Percentiles rank a stretch among this genome's conserved stretches.
Conservation (phyloP, 495 filamentous ascomycete species). For the Penicillium samsonianum region DNA sequence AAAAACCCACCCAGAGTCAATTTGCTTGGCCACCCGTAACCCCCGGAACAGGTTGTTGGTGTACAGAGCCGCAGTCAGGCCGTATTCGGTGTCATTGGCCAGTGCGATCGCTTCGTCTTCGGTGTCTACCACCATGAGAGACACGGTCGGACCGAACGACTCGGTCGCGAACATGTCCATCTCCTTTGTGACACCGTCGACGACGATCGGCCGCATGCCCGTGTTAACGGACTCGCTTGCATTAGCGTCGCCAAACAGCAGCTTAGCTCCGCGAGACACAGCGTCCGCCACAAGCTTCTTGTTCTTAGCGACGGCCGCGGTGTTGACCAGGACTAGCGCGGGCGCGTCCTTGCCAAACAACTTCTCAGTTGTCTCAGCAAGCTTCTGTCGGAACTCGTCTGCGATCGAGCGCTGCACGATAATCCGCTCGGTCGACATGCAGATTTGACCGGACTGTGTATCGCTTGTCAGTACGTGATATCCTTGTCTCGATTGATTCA, state of each 20-base stretch:
- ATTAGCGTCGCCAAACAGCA: conserved; percentile 60
- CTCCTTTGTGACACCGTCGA: conserved; percentile 67
- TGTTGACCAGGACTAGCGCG: conserved; percentile 62
- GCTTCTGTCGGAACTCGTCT: conserved; percentile 62
- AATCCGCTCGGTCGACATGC: conserved; percentile 90
- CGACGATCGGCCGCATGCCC: conserved; percentile 69
- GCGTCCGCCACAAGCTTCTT: conserved; percentile 67
- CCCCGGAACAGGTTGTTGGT: conserved; percentile 51
- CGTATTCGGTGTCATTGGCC: conserved; percentile 57
- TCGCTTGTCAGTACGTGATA: background rate
- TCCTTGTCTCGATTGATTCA: background rate
- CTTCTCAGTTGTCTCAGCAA: conserved; percentile 48
- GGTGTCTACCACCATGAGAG: conserved; percentile 47
- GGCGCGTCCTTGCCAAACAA: conserved; percentile 50
- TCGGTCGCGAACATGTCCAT: conserved; percentile 86
- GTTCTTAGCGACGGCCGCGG: conserved; percentile 64
- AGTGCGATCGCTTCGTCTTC: conserved; percentile 51
- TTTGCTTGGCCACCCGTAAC: conserved; percentile 48
- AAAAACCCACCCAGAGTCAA: conserved; percentile 49
- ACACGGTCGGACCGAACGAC: conserved; percentile 79
- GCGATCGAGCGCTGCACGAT: conserved; percentile 73
- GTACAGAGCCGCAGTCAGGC: conserved; percentile 50
- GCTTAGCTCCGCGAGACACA: conserved; percentile 63
- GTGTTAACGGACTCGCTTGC: conserved; percentile 49
- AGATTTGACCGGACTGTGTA: conserved; percentile 72